Conservation (phyloP, 805 yeast species). For the Teunomyces kruisii region DNA sequence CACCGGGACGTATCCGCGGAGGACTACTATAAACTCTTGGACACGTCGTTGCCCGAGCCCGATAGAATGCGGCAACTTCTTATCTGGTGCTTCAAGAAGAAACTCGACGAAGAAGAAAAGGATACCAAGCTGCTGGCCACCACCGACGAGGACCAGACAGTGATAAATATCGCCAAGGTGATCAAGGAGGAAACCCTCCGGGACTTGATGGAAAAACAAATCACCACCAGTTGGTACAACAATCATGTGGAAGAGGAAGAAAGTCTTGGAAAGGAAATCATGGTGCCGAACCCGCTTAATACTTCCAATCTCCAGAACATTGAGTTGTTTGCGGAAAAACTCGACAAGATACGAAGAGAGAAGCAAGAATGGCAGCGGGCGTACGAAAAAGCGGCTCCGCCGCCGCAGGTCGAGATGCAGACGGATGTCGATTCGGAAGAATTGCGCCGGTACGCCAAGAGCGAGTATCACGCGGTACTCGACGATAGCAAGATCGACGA, state of each 20-base stretch:
- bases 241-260: slow-evolving; percentile 22
- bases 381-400: slow-evolving; percentile 13
- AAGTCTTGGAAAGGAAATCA: slow-evolving; percentile 25
- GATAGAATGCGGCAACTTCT: slow-evolving; percentile 69
- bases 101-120: slow-evolving; percentile 32
- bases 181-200: slow-evolving; percentile 62
- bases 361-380: slow-evolving; percentile 47
- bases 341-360: slow-evolving; percentile 45
- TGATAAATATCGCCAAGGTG: slow-evolving; percentile 54
- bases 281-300: slow-evolving; percentile 63
- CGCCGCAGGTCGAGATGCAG: slow-evolving; percentile 3
- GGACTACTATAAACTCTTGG: slow-evolving; percentile 63
- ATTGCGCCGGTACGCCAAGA: slow-evolving; percentile 4
- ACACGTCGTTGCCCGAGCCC: slow-evolving; percentile 64
- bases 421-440: slow-evolving; percentile 9
- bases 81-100: slow-evolving; percentile 64
- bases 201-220: slow-evolving; percentile 58
- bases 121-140: slow-evolving; percentile 6
- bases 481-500: slow-evolving; percentile 14
- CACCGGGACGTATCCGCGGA: slow-evolving; percentile 56
- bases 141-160: slow-evolving; percentile 39
- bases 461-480: slow-evolving; percentile 13
- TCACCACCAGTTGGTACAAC: slow-evolving; percentile 70
- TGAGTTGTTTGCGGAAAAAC: slow-evolving; percentile 43
- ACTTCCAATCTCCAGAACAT: slow-evolving; percentile 49